Evolutionary conservation across 345 rosid genomes (phyloP).

Genomic region (Salix brachista): DNA sequence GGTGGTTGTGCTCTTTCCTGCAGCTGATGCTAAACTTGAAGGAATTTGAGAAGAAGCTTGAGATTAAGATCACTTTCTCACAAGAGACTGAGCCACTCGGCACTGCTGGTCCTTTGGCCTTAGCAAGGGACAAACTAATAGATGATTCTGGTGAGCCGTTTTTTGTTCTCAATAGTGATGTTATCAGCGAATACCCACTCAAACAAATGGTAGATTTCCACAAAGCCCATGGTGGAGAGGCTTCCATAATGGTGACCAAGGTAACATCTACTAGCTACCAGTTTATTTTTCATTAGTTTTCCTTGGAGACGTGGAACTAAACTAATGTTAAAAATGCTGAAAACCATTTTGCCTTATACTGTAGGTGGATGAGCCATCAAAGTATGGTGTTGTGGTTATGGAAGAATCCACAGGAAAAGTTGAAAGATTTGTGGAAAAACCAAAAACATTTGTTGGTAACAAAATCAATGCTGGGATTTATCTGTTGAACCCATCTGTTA

Average conservation of each 20-base stretch:
- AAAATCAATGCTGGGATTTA: constrained; percentile 97
- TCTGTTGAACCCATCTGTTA: constrained; percentile 82
- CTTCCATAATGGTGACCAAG: constrained; percentile 99
- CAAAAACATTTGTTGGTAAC: constrained; percentile 89
- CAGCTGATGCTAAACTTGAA: constrained; percentile 93
- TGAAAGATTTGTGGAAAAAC: constrained; percentile 91
- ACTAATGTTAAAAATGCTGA: background rate
- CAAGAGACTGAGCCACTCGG: constrained; percentile 99
- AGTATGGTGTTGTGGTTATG: constrained; percentile 96
- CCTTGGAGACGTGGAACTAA: background rate
- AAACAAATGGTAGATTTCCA: constrained; percentile 82
- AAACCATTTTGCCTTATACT: background rate
- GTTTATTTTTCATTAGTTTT: background rate
- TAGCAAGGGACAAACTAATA: constrained; percentile 85
- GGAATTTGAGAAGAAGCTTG: constrained; percentile 81
- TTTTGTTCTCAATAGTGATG: constrained; percentile 98
- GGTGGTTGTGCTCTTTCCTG: constrained; percentile 1
- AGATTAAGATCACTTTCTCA: constrained; percentile 87
- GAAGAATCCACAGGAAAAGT: constrained; percentile 80
- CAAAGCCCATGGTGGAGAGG: constrained; percentile 91
- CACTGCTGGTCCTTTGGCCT: constrained; percentile 97
- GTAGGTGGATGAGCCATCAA: constrained; percentile 97
- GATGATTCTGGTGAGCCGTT: constrained; percentile 86
- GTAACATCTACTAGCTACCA: constrained; percentile 27
- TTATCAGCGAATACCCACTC: constrained; percentile 94